These are phyloP conservation scores for Carex scoparia DNA, from an alignment of 176 grass and related monocot genomes.

Conservation along the genomic window DNA sequence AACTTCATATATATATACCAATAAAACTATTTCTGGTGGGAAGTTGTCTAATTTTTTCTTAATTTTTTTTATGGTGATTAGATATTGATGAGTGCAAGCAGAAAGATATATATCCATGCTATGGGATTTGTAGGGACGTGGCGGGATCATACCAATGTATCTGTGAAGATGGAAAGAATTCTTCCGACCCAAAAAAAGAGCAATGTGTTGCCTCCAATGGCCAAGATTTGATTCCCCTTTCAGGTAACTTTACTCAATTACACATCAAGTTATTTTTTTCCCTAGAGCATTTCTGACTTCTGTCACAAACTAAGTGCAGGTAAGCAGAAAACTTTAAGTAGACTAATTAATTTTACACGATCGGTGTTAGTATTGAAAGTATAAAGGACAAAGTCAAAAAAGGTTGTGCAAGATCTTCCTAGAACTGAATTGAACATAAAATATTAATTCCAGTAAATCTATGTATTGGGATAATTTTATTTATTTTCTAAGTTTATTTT, in stretches of 20 bases:
- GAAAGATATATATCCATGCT: constrained; percentile 13
- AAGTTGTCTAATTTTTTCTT: neutral
- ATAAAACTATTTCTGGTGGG: neutral
- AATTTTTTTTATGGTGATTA: neutral
- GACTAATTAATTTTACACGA: neutral
- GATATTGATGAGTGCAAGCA: constrained; percentile 25
- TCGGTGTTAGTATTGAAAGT: neutral
- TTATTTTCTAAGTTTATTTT: neutral
- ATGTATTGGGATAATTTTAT: neutral
- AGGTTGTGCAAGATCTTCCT: neutral
- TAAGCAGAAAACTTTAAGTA: neutral
- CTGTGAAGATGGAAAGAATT: neutral
- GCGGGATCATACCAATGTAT: constrained; percentile 1
- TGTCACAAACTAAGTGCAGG: neutral
- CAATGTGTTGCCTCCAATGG: neutral
- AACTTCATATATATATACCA: neutral
- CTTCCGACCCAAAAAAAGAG: neutral
- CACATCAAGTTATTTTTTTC: constrained; percentile 13
- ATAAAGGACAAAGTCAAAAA: neutral
- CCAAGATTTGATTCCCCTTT: constrained; percentile 1
- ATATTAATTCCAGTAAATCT: neutral
- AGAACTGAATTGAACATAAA: neutral
- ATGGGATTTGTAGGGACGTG: neutral
- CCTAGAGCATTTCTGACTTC: neutral
- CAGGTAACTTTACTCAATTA: constrained; percentile 27